Evolutionary conservation across 331 rosid genomes (phyloP).

Genomic region (Pyracantha coccinea): DNA sequence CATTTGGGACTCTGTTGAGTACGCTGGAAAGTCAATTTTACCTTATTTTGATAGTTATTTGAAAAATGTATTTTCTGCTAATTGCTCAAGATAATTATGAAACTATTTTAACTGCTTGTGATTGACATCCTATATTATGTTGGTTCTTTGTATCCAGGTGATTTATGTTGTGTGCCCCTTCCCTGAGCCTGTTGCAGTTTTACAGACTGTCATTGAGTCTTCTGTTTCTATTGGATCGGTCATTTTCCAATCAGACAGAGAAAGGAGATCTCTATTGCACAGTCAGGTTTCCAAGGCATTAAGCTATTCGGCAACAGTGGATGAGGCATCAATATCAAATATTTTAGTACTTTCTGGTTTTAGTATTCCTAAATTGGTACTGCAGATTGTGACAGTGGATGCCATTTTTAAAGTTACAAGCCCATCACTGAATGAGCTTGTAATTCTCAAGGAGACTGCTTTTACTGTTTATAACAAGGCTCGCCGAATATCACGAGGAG

Average conservation of each 20-base stretch:
- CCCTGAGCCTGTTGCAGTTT: constrained; percentile 90
- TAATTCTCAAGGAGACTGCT: constrained; percentile 85
- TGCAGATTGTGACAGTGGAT: constrained; percentile 96
- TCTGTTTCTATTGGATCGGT: constrained; percentile 90
- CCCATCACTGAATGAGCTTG: constrained; percentile 81
- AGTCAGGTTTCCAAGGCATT: constrained; percentile 87
- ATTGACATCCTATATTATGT: constrained; percentile 1
- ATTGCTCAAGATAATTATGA: background rate
- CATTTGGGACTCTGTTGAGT: background rate
- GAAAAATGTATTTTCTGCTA: background rate
- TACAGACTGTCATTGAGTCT: constrained; percentile 85
- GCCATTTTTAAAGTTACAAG: constrained; percentile 88
- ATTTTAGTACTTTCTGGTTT: constrained; percentile 78
- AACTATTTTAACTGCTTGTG: background rate
- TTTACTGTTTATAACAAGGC: constrained; percentile 93
- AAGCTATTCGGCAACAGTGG: constrained; percentile 86
- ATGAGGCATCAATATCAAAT: constrained; percentile 86
- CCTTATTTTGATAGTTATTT: background rate
- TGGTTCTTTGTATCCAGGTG: constrained; percentile 46
- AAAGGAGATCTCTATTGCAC: constrained; percentile 69
- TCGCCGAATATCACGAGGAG: constrained; percentile 84
- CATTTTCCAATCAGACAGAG: constrained; percentile 79
- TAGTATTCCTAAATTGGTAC: constrained; percentile 74
- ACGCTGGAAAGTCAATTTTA: background rate
- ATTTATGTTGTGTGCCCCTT: constrained; percentile 96